A percentile compares a stretch with the other conserved stretches of the same genome.
Evolutionary conservation across 441 rosid species (phyloP).

Genomic region (Heliophila coronopifolia): DNA sequence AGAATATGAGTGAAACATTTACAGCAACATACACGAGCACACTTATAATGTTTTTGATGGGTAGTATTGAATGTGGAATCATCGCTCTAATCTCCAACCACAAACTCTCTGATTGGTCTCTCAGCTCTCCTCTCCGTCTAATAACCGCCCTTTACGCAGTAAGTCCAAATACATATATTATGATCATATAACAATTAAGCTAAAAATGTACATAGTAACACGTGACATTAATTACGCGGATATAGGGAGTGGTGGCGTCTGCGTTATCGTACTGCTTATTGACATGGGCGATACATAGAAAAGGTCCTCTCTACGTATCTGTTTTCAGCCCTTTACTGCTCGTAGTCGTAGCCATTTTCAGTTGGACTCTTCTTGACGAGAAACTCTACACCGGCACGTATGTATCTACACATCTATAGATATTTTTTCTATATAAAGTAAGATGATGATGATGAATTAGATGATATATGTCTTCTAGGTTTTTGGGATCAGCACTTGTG

Average conservation of each 20-base stretch:
- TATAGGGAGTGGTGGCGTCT: constrained; percentile 68
- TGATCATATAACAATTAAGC: constrained; percentile 3
- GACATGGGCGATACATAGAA: constrained; percentile 65
- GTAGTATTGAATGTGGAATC: constrained; percentile 51
- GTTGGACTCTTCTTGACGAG: constrained; percentile 81
- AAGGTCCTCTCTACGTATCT: constrained; percentile 81
- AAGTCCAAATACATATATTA: constrained; percentile 12
- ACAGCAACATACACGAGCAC: constrained; percentile 85
- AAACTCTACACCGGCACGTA: constrained; percentile 74
- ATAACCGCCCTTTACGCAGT: constrained; percentile 65
- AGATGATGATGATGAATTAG: not conserved
- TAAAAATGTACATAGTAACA: no score
- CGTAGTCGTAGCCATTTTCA: constrained; percentile 62
- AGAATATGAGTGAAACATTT: constrained; percentile 49
- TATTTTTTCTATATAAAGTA: not conserved
- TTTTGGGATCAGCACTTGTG: constrained; percentile 59
- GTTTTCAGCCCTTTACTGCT: constrained; percentile 84
- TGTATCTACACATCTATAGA: constrained; percentile 13
- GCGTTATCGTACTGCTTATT: constrained; percentile 61
- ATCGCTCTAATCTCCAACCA: constrained; percentile 41
- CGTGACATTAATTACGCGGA: no score
- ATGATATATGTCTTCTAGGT: constrained; percentile 32
- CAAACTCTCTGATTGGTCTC: constrained; percentile 50
- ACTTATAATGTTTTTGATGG: constrained; percentile 63
- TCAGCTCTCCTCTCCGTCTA: constrained; percentile 45